Evolutionary conservation across 306 rosid species (phyloP).

Genomic region (Betula pendula): DNA sequence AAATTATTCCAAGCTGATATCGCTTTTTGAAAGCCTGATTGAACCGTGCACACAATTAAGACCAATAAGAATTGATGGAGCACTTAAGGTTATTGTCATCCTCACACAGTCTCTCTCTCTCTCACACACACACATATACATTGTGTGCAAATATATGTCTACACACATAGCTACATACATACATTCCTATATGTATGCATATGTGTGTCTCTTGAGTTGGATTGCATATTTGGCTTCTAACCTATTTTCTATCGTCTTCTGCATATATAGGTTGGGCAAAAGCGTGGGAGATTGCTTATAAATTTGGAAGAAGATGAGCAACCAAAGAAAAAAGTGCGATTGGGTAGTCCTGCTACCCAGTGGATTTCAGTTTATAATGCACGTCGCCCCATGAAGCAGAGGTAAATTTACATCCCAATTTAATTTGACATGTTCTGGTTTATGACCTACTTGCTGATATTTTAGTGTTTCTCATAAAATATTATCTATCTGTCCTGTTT

Average conservation of each 20-base stretch:
- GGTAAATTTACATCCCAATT: conserved; percentile 47
- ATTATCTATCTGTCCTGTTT: neutral
- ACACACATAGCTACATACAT: no score
- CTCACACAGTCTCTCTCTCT: neutral
- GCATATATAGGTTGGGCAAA: conserved; percentile 77
- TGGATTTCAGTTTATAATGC: conserved; percentile 98
- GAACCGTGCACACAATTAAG: conserved; percentile 70
- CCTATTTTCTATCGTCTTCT: conserved; percentile 10
- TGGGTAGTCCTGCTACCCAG: conserved; percentile 92
- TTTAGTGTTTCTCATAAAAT: conserved; percentile 2
- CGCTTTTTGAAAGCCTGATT: conserved; percentile 78
- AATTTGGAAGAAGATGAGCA: conserved; percentile 90
- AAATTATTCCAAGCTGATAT: conserved; percentile 78
- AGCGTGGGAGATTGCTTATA: conserved; percentile 73
- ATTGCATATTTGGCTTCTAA: conserved; percentile 15
- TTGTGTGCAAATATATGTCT: no score
- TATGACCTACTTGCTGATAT: conserved; percentile 19
- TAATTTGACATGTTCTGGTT: conserved; percentile 7
- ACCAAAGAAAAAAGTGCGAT: conserved; percentile 89
- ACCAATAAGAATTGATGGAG: conserved; percentile 92
- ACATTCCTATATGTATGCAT: neutral
- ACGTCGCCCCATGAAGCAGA: conserved; percentile 93
- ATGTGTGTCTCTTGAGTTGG: neutral
- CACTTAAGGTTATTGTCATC: conserved; percentile 62
- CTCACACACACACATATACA: no score